Evolutionary conservation across 2,329 filamentous ascomycete genomes (phyloP), one percentile per base, ranked within the genome.

Genomic region (Aspergillus fructus): DNA sequence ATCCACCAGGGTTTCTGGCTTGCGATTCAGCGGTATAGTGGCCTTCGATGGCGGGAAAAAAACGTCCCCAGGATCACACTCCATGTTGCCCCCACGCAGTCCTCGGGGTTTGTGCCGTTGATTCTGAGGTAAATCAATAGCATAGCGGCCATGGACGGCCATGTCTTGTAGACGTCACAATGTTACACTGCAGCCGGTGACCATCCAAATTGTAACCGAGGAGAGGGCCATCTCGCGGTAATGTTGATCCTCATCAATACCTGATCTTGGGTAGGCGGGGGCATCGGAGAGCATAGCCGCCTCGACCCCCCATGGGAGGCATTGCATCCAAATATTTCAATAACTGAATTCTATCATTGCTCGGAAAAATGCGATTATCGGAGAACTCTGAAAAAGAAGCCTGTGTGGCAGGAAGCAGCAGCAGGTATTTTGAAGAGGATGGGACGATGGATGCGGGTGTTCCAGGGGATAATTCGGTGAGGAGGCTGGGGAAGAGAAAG

Each of bases 301-400:
- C 50, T 53, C 41, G 30, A 13, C 15, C 27, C 24, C 23, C 17
- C 19, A 24, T n/a, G 15, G 33, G 30, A 30, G 8, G 23, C 46
- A 23, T 39, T 50, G 37, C 12, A 17, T 27, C 27, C 15, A 24
- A 11, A 19, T 8, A n/a, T 24, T 40, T 21, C 13, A 17, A 21
- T 40, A 48, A 33, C 23, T 57, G 42, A 47, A 52, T 39, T 43
- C 30, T 9, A 49, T 43, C 24, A 49, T 41, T 49, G 39, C 6
- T 46, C 57, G 50, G 60, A 50, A 51, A 27, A 47, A 37, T 37
- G 62, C 62, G 62, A 56, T 40, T 23, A 51, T 63, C 64, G 62
- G 63, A 64, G 63, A 64, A 47, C 62, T 64, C 63, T 62, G 59
- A 64, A 13, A 33, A 39, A 24, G 47, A n/a, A 30, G n/a, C 42